Conservation (phyloP, 148 eudicot species). For the Oxyria digyna region DNA sequence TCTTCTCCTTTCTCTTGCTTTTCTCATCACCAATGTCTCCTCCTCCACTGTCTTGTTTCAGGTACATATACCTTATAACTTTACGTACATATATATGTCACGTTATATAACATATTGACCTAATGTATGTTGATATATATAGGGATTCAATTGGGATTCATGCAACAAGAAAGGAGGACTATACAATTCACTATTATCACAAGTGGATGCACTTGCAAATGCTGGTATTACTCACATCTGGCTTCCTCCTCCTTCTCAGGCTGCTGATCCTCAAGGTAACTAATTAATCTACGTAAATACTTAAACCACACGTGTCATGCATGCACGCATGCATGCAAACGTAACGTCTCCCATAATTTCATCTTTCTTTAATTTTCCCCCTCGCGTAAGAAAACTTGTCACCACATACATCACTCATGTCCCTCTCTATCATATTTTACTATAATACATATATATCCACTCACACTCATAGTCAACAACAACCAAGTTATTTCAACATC, state of each 20-base stretch:
- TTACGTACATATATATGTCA: neutral
- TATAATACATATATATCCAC: neutral
- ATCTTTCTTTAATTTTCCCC: too few relatives aligned
- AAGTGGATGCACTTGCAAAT: conserved; percentile 31
- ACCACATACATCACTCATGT: neutral
- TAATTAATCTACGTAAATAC: neutral
- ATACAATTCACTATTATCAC: conserved; percentile 37
- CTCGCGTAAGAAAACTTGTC: neutral
- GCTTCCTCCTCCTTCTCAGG: conserved; percentile 72
- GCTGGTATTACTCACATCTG: conserved; percentile 73
- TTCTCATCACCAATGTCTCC: neutral
- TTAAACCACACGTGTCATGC: too few relatives aligned
- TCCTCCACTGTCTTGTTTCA: conserved; percentile 41
- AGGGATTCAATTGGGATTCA: conserved; percentile 85
- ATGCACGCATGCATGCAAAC: conserved; percentile 4
- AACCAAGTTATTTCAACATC: neutral
- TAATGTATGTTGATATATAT: neutral
- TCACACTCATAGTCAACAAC: neutral
- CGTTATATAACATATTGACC: neutral
- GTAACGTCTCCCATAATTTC: neutral
- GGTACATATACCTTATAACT: conserved; percentile 14
- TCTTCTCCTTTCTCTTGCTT: neutral
- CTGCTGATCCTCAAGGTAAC: conserved; percentile 61
- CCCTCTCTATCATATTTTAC: neutral
- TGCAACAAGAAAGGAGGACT: conserved; percentile 45